Conservation (phyloP, 2,329 filamentous ascomycete species). For the Immersiporthe knoxdaviesiana region DNA sequence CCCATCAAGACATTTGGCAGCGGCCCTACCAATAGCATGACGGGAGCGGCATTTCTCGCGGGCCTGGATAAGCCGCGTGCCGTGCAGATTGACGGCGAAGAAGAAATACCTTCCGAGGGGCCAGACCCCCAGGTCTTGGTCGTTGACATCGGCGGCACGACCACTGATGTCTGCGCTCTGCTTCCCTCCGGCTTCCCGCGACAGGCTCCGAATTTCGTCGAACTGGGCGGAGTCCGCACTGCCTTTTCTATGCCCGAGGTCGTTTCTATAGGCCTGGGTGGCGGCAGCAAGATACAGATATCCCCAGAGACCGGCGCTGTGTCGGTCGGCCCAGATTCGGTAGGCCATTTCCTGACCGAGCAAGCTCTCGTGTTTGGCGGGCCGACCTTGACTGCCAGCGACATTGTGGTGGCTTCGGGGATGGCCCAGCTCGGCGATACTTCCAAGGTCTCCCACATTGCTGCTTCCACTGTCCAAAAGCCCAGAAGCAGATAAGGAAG, state of each 20-base stretch:
- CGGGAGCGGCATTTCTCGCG: conserved; percentile 63
- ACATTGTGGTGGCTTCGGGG: conserved; percentile 49
- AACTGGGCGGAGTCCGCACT: conserved; percentile 65
- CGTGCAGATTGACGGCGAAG: conserved; percentile 45
- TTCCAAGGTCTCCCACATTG: conserved; percentile 31
- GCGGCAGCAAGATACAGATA: conserved; percentile 45
- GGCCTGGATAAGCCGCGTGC: conserved; percentile 39
- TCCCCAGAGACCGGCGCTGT: conserved; percentile 36
- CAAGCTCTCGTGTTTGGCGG: conserved; percentile 55
- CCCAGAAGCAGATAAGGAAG: conserved; percentile 43
- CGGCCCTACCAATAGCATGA: conserved; percentile 67
- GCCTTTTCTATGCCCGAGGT: conserved; percentile 63
- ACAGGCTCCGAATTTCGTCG: conserved; percentile 64
- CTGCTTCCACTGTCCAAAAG: conserved; percentile 39
- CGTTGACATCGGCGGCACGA: conserved; percentile 69
- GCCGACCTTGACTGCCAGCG: conserved; percentile 60
- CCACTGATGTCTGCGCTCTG: conserved; percentile 65
- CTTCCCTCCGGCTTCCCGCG: conserved; percentile 65
- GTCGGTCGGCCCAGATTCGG: conserved; percentile 54
- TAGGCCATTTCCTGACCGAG: conserved; percentile 50
- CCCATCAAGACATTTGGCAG: conserved; percentile 66
- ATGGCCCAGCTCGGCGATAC: conserved; percentile 40
- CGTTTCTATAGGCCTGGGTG: conserved; percentile 61
- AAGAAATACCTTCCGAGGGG: background rate
- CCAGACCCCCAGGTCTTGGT: conserved; percentile 40